Base-by-base conservation (phyloP, 2,329 filamentous ascomycete species). In the Aspergillus brasiliensis region DNA sequence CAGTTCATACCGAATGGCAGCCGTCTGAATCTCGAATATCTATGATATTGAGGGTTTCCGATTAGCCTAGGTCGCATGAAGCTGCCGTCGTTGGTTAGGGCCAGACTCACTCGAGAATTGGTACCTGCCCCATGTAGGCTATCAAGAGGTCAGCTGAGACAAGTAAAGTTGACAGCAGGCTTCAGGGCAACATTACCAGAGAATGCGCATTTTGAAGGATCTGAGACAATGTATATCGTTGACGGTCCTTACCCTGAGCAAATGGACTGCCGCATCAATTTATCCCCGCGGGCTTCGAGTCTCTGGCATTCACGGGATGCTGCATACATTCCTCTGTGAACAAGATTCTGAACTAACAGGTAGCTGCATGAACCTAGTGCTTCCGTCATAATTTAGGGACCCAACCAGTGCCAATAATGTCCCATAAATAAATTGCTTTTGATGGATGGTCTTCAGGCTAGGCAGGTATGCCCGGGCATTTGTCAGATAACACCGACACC, bases 111-210 rank as follows among this genome's bases (percentile, higher is more conserved):
- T 15, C 60, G 60, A 34, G 63, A 62, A 44, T 69, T 69, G 28
- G 62, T 65, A 11, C 68, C 69, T 38, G 58, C 51, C 34, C 68
- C 68, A 63, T 71, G 69, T 8, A 71, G 59, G 55, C 69, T 62
- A 37, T 15, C 28, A 15, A 21, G 8, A 47, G 10, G 21, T 55
- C 7, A 55, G 52, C n/a, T 25, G 2, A 4, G 10, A 34, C 2
- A 19, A 28, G 5, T n/a, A 8, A 10, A 17, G 7, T 8, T 15
- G 23, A 8, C 15, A 46, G 25, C n/a, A 19, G 38, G 2, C 5
- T 11, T 8, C 27, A 28, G 28, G 19, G 8, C 8, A 23, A n/a
- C n/a, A 34, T 47, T 42, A 61, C 59, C 59, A 61, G 23, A 61
- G 53, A n/a, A 61, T 61, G 42, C 56, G 59, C 59, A 61, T 61